Evolutionary conservation across 768 basidiomycete genomes (phyloP), one percentile per base, ranked within the genome.

Genomic region (Multifurca ochricompacta): DNA sequence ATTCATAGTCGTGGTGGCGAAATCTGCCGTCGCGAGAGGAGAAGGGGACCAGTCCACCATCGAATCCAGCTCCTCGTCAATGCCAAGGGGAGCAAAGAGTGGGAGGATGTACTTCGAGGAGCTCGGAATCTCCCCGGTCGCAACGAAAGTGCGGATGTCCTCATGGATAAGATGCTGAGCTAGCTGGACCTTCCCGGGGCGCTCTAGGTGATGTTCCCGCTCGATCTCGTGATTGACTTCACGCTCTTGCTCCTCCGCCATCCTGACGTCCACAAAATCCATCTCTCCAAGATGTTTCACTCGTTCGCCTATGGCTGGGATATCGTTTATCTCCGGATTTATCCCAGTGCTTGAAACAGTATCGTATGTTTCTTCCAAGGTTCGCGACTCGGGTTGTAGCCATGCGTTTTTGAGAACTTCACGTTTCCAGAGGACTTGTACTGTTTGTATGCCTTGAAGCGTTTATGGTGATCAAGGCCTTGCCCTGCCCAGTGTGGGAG

Each of bases 161-260:
- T 37, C 9, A 18, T 36, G 32, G 23, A 40, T 13, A 6, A 1
- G 2, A 30, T 53, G 52, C 5, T 6, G 23, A 1, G 34, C 52
- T 1, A 44, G 35, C 23, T 21, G 6, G 4, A 53, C 43, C 18
- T 40, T 53, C 11, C 30, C 35, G 11, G 44, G 52, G 2, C 35
- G 43, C 27, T 45, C 41, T 3, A 42, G 16, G 9, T 37, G 34
- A 16, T 21, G 32, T 7, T 36, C 43, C 6, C 14, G 43, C 25
- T 53, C 43, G 11, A 36, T 4, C 11, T 53, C 51, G n/a, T 53
- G 51, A 11, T 16, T 32, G 4, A 53, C 35, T 21, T 53, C 52
- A 6, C 52, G 42, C 7, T 53, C 52, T 25, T 53, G 52, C 27
- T 53, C 52, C 21, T 53, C 52, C 1, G 52, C 42, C 35, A 53